Evolutionary conservation across 2,329 filamentous ascomycete genomes (phyloP).

Genomic region (Cordyceps tenuipes): DNA sequence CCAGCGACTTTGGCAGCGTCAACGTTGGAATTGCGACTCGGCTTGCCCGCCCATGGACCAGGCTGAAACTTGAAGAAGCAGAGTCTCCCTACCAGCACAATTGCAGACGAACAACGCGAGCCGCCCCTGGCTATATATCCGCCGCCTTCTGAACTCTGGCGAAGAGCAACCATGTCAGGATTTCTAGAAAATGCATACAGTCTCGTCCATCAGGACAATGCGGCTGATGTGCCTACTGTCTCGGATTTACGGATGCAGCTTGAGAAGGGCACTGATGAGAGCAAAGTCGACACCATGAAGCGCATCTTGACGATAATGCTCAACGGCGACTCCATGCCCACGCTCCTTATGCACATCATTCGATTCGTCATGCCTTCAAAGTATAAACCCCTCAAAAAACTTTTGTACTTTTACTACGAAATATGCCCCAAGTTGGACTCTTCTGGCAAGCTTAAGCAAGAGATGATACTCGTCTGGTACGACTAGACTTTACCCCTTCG

Average conservation of each 20-base stretch:
- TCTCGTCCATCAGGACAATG: constrained; percentile 95
- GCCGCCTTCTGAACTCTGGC: background rate
- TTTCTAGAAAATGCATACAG: constrained; percentile 95
- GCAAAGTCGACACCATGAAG: constrained; percentile 93
- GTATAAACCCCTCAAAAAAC: constrained; percentile 92
- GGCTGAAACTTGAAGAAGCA: constrained; percentile 16
- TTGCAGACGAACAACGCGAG: background rate
- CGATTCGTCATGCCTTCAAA: constrained; percentile 99
- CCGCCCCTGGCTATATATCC: constrained; percentile 6
- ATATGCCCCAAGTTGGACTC: constrained; percentile 94
- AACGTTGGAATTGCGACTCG: constrained; percentile 21
- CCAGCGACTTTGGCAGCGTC: constrained; percentile 22
- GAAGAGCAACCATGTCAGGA: constrained; percentile 61
- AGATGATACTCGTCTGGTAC: constrained; percentile 98
- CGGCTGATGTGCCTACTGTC: constrained; percentile 80
- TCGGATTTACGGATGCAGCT: constrained; percentile 88
- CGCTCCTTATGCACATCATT: constrained; percentile 98
- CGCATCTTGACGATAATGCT: constrained; percentile 94
- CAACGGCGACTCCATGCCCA: constrained; percentile 92
- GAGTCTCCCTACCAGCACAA: background rate
- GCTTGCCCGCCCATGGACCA: constrained; percentile 23
- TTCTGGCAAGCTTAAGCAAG: constrained; percentile 92
- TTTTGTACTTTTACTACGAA: constrained; percentile 98
- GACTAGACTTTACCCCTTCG: constrained; percentile 7
- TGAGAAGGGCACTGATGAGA: constrained; percentile 89